A percentile compares a stretch with the other conserved stretches of the same genome.
phyloP scores from a whole-genome alignment of 176 grass and related monocot genomes.

The Cenchrus purpureus region DNA sequence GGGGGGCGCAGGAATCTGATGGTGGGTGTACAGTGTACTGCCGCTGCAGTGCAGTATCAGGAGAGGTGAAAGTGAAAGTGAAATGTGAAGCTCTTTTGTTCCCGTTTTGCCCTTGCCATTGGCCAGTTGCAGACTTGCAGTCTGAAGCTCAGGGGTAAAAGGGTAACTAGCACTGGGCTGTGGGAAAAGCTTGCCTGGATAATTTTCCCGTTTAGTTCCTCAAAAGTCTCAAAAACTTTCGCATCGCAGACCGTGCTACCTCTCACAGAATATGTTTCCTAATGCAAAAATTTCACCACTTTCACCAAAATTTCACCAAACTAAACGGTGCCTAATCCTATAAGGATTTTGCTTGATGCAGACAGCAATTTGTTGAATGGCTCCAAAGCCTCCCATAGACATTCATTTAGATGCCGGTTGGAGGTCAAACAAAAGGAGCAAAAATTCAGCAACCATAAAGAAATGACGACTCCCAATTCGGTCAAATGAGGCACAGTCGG shows the following conservation, averaged over 20 bases:
- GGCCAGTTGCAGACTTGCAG: neutral
- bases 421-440: neutral
- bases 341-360: neutral
- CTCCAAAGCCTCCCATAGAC: too few species aligned
- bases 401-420: neutral
- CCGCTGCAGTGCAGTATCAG: neutral
- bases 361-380: neutral
- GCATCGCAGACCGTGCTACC: too few species aligned
- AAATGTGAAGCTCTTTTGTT: neutral
- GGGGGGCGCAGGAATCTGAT: neutral
- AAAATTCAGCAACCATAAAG: neutral
- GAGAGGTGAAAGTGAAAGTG: too few species aligned
- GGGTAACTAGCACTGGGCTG: too few species aligned
- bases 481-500: neutral
- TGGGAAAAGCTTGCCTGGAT: too few species aligned
- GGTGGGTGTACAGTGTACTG: neutral
- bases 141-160: neutral
- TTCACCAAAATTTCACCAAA: too few species aligned
- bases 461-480: neutral
- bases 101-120: neutral
- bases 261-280: too few species aligned
- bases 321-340: neutral
- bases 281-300: too few species aligned
- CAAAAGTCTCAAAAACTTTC: too few species aligned
- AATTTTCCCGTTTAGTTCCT: too few species aligned